phyloP scores from a whole-genome alignment of 2,329 filamentous ascomycete species.

The Fusarium brachygibbosum region DNA sequence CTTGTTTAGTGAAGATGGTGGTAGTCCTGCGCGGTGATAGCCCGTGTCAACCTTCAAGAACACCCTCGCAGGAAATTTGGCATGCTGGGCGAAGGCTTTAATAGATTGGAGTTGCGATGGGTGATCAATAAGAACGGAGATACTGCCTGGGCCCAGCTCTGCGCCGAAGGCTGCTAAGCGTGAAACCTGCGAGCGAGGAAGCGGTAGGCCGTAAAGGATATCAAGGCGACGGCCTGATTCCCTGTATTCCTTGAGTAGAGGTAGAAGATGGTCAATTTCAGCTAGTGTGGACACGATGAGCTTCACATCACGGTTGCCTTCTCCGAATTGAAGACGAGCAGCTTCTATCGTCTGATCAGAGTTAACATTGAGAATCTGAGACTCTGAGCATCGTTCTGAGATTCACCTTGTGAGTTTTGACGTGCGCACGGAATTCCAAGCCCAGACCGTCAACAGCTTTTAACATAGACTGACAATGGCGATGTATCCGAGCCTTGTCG shows the following conservation, averaged over 20 bases:
- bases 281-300: constrained; percentile 71
- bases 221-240: constrained; percentile 37
- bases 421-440: constrained; percentile 71
- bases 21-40: constrained; percentile 72
- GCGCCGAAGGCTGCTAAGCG: constrained; percentile 63
- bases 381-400: fast-evolving
- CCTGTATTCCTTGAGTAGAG: constrained; percentile 61
- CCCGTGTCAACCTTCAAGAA: constrained; percentile 75
- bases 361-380: neutral
- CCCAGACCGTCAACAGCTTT: constrained; percentile 61
- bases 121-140: constrained; percentile 71
- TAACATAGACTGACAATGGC: constrained; percentile 71
- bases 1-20: constrained; percentile 57
- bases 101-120: constrained; percentile 58
- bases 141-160: constrained; percentile 59
- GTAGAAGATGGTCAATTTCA: constrained; percentile 68
- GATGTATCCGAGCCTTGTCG: constrained; percentile 64
- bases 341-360: constrained; percentile 65
- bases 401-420: constrained; percentile 75
- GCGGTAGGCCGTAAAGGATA: constrained; percentile 72
- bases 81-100: constrained; percentile 51
- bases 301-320: constrained; percentile 56
- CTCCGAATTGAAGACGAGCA: constrained; percentile 67
- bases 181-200: constrained; percentile 65
- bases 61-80: constrained; percentile 54